phyloP scores from a whole-genome alignment of 352 stramenopile species.

The Phytophthora ramorum region DNA sequence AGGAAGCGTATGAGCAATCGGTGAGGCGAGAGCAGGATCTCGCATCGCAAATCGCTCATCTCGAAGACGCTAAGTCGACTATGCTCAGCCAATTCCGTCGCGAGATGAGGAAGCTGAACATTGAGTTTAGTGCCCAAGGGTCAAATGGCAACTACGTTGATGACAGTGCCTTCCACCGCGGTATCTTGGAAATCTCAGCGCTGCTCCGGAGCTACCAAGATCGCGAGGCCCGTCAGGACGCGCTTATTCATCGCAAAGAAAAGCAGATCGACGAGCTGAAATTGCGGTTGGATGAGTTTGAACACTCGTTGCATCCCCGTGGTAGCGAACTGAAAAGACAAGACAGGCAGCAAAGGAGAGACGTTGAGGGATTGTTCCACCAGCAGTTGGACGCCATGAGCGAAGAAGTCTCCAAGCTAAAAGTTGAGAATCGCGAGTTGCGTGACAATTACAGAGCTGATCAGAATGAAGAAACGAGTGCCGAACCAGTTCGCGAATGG shows the following conservation, averaged over 20 bases:
- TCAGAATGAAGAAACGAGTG: slow-evolving; percentile 8
- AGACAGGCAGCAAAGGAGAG: slow-evolving; percentile 1
- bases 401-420: slow-evolving; percentile 55
- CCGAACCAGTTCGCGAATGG: slow-evolving; percentile 33
- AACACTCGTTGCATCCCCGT: slow-evolving; percentile 22
- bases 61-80: slow-evolving; percentile 47
- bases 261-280: slow-evolving; percentile 52
- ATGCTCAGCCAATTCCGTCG: slow-evolving; percentile 43
- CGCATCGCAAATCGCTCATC: slow-evolving; percentile 37
- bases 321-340: slow-evolving; percentile 20
- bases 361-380: slow-evolving; percentile 25
- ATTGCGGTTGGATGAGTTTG: slow-evolving; percentile 31
- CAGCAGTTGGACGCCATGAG: slow-evolving; percentile 42
- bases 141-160: slow-evolving; percentile 18
- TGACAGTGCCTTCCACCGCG: slow-evolving; percentile 32
- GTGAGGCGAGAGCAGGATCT: slow-evolving; percentile 43
- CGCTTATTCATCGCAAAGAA: slow-evolving; percentile 55
- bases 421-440: slow-evolving; percentile 60
- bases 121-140: slow-evolving; percentile 32
- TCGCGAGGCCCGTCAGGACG: slow-evolving; percentile 50
- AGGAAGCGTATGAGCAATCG: slow-evolving; percentile 42
- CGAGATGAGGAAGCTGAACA: slow-evolving; percentile 56
- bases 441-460: slow-evolving; percentile 24
- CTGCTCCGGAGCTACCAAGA: slow-evolving; percentile 54
- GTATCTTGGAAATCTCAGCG: slow-evolving; percentile 43